A percentile compares a stretch with the other conserved stretches of the same genome.
These are phyloP conservation scores for Pleurotus sapidus DNA, from an alignment of 768 basidiomycete genomes.

Conservation along the genomic window DNA sequence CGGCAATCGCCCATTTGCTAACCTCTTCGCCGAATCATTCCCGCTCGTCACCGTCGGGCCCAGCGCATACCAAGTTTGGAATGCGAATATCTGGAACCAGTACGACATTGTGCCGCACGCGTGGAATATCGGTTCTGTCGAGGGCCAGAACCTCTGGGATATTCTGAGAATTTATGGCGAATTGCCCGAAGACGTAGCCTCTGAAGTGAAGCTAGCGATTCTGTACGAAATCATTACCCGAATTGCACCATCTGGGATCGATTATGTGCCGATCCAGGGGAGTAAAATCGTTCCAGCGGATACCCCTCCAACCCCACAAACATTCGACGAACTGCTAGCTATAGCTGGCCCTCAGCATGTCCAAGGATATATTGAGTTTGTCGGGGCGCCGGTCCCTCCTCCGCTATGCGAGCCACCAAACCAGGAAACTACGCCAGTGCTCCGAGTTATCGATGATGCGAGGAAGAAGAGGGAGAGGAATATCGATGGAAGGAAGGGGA, in stretches of 20 bases:
- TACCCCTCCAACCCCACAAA: background rate
- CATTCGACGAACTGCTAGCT: background rate
- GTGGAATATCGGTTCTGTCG: background rate
- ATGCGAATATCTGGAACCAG: background rate
- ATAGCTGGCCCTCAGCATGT: background rate
- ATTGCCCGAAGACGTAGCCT: background rate
- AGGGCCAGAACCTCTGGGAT: background rate
- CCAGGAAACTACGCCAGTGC: too few species aligned
- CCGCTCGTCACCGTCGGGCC: background rate
- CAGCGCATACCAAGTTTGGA: slow-evolving; percentile 2
- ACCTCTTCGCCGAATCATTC: background rate
- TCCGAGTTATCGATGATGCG: too few species aligned
- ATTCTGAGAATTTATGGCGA: background rate
- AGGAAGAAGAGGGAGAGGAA: too few species aligned
- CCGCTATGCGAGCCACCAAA: background rate
- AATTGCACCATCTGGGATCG: background rate
- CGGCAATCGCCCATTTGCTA: background rate
- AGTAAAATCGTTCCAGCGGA: background rate
- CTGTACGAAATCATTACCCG: background rate
- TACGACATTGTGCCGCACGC: slow-evolving; percentile 1
- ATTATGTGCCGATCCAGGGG: background rate
- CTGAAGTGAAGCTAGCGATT: too few species aligned
- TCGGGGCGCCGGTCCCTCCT: background rate
- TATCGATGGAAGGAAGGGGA: too few species aligned
- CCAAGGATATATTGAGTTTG: background rate